These are phyloP conservation scores for Yamadazyma scolyti DNA, from an alignment of 805 yeast species.

Conservation along the genomic window DNA sequence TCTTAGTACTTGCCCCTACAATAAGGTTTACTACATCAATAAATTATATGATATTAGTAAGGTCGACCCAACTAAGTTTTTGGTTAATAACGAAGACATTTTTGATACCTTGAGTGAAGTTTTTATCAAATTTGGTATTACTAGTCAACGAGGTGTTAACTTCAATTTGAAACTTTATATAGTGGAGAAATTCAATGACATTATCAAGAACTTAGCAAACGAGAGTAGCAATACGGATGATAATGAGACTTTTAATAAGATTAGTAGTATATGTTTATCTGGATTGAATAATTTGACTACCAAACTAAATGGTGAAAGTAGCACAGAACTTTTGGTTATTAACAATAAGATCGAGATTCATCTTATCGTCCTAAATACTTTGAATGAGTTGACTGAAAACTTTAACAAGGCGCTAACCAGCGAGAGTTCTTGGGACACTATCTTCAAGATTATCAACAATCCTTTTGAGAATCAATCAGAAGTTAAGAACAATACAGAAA, in stretches of 20 bases:
- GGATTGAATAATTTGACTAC: conserved; percentile 32
- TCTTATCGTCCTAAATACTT: conserved; percentile 54
- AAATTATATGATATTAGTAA: conserved; percentile 50
- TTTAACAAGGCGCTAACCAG: conserved; percentile 53
- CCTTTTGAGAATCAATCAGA: conserved; percentile 43
- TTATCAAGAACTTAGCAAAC: conserved; percentile 39
- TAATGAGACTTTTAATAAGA: conserved; percentile 3
- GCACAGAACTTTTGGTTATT: conserved; percentile 39
- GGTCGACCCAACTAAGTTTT: conserved; percentile 50
- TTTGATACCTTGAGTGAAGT: conserved; percentile 43
- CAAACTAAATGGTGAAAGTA: conserved; percentile 3
- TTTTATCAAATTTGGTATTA: conserved; percentile 44
- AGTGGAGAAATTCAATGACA: conserved; percentile 48
- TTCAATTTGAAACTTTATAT: conserved; percentile 45
- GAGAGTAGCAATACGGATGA: conserved; percentile 26
- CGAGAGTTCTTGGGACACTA: conserved; percentile 68
- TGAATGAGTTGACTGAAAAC: conserved; percentile 73
- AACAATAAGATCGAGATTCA: conserved; percentile 68
- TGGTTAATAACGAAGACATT: conserved; percentile 30
- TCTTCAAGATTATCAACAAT: conserved; percentile 57
- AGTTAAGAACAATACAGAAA: conserved; percentile 26
- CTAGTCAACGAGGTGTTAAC: conserved; percentile 24
- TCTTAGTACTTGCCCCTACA: conserved; percentile 46
- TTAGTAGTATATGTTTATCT: conserved; percentile 28
- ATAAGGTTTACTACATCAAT: conserved; percentile 51